These are phyloP conservation scores for Phytophthora foliorum DNA, from an alignment of 352 stramenopile species.

Conservation along the genomic window DNA sequence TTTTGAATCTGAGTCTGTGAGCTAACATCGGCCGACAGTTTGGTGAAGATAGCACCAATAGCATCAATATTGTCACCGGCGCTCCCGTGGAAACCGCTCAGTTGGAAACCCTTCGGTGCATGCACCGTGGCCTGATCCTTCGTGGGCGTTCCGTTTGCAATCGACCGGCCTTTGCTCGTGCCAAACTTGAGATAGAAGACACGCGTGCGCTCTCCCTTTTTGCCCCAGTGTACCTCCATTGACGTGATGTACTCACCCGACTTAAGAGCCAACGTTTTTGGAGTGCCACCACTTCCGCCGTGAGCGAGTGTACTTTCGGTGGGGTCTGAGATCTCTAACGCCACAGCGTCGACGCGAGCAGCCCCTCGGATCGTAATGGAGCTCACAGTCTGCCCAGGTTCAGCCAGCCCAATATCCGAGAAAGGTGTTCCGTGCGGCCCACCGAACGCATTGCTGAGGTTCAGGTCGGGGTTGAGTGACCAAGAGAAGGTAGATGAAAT, in stretches of 20 bases:
- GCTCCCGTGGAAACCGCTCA: slow-evolving; percentile 63
- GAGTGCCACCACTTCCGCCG: slow-evolving; percentile 45
- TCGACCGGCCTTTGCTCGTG: slow-evolving; percentile 42
- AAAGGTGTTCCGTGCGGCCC: slow-evolving; percentile 53
- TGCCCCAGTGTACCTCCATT: slow-evolving; percentile 52
- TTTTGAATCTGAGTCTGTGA: slow-evolving; percentile 18
- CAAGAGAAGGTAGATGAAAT: slow-evolving; percentile 56
- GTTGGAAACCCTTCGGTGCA: slow-evolving; percentile 54
- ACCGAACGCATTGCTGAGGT: slow-evolving; percentile 45
- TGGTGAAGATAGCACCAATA: slow-evolving; percentile 43
- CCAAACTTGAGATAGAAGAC: slow-evolving; percentile 56
- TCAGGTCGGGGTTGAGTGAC: slow-evolving; percentile 37
- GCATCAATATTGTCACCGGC: slow-evolving; percentile 42
- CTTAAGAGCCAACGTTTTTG: slow-evolving; percentile 44
- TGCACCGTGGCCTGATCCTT: slow-evolving; percentile 40
- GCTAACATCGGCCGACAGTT: slow-evolving; percentile 7
- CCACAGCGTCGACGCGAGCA: slow-evolving; percentile 48
- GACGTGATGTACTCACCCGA: slow-evolving; percentile 55
- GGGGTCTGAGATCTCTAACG: slow-evolving; percentile 41
- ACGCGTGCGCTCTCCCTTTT: slow-evolving; percentile 44
- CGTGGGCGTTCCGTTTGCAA: slow-evolving; percentile 41
- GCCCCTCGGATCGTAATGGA: slow-evolving; percentile 46
- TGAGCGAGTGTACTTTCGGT: slow-evolving; percentile 48
- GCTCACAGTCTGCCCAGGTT: slow-evolving; percentile 40
- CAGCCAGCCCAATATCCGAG: slow-evolving; percentile 39